Conservation (phyloP, 257 asterid genomes). For the Salvia hispanica region DNA sequence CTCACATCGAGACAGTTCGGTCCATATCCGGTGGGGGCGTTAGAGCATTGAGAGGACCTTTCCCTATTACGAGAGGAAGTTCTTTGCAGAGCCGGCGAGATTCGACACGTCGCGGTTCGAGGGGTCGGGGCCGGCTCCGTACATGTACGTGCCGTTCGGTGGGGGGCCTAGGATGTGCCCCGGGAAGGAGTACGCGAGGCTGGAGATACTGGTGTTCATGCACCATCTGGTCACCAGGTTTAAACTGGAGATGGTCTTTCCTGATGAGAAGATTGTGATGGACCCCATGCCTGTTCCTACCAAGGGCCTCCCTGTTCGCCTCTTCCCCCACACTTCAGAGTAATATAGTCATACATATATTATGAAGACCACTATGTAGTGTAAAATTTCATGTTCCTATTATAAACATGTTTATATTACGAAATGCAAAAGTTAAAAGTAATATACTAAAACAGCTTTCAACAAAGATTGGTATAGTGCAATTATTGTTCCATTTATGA, state of each 20-base stretch:
- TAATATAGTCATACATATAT: no score
- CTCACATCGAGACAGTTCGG: no score
- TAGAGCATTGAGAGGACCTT: no score
- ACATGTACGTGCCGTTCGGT: constrained; percentile 47
- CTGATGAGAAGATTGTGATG: constrained; percentile 46
- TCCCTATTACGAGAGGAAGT: no score
- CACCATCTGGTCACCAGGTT: constrained; percentile 45
- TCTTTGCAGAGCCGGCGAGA: constrained; percentile 33
- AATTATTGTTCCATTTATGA: no score
- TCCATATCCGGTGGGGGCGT: no score
- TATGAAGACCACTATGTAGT: no score
- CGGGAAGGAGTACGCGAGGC: constrained; percentile 1
- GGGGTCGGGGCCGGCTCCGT: constrained; percentile 42
- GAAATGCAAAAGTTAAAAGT: no score
- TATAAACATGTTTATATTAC: no score
- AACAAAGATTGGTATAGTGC: no score
- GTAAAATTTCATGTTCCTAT: no score
- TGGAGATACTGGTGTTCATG: constrained; percentile 47
- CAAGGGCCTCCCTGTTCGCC: constrained; percentile 44
- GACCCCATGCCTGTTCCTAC: constrained; percentile 52
- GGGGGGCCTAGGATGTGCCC: constrained; percentile 54
- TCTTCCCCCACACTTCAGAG: background rate
- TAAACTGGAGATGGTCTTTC: constrained; percentile 35
- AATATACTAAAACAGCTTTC: no score
- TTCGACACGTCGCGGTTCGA: constrained; percentile 47